A percentile compares a stretch with the other conserved stretches of the same genome.
Conservation (phyloP, 2,329 filamentous ascomycete genomes). For the Fusarium phyllophilum region DNA sequence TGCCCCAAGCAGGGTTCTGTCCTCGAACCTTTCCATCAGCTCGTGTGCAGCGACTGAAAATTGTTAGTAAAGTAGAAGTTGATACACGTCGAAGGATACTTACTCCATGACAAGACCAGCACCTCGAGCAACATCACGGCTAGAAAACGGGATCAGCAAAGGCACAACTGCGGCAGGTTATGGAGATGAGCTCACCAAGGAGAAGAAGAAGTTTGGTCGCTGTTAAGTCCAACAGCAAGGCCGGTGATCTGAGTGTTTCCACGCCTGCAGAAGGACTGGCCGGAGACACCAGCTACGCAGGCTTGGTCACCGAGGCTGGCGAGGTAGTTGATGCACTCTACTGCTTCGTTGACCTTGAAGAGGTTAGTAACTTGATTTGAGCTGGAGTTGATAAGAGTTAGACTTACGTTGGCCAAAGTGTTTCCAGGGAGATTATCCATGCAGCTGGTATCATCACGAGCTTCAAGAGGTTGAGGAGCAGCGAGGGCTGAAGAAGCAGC, state of each 20-base stretch:
- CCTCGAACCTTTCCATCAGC: constrained; percentile 19
- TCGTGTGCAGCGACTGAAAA: not conserved
- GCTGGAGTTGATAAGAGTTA: too few relatives aligned
- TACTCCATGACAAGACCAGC: constrained; percentile 19
- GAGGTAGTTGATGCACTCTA: constrained; percentile 16
- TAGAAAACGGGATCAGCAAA: not conserved
- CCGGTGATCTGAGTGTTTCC: constrained; percentile 27
- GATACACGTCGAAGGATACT: fast-evolving
- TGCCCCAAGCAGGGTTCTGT: constrained; percentile 18
- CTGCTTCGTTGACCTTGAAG: constrained; percentile 9
- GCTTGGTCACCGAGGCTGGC: constrained; percentile 12
- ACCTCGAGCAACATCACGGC: constrained; percentile 17
- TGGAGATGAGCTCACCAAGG: not conserved
- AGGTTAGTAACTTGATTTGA: not conserved
- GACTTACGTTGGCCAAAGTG: not conserved
- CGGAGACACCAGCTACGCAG: constrained; percentile 1
- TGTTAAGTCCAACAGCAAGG: not conserved
- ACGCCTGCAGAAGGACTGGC: constrained; percentile 10
- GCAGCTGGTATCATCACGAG: not conserved
- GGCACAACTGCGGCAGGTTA: too few relatives aligned
- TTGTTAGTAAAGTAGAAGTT: fast-evolving
- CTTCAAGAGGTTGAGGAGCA: not conserved
- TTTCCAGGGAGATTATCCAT: not conserved
- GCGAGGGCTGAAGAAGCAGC: not conserved
- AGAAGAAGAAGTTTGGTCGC: not conserved